Base-by-base conservation (phyloP, 2,329 filamentous ascomycete species). In the Exserohilum rostratum region DNA sequence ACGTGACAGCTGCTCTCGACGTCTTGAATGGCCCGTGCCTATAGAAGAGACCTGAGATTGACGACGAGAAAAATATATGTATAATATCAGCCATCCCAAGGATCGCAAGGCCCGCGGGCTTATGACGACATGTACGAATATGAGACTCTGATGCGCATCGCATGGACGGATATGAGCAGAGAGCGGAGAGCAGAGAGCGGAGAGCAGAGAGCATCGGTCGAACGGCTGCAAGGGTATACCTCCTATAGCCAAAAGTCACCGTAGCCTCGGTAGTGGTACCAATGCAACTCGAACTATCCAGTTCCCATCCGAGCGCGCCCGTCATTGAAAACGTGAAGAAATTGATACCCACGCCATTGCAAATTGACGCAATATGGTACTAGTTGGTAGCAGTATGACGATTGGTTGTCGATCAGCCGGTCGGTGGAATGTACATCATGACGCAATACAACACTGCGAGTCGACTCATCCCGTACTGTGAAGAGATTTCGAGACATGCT, bases 1-100 rank as follows among this genome's bases (percentile, higher is more conserved):
- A 3, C 31, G 12, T 13, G 17, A 53, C 30, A 64, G 61, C 57
- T 43, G 53, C 55, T 10, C 38, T 64, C 13, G 47, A 58, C 46
- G 56, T 62, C 35, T 53, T 64, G 44, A 52, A 56, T 39, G 49
- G 49, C 31, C 46, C 46, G 12, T 59, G 57, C 43, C 25, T 45
- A 31, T 54, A 54, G 33, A n/a, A 30, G 27, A 17, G n/a, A 35
- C 12, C 44, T 12, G 12, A 10, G 13, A 3, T 22, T n/a, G 25
- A 33, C 12, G 15, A 30, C 15, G 9, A 42, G 15, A 12, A 42
- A 30, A 10, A 29, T 11, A 15, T n/a, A 29, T 11, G 10, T n/a
- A 17, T 17, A 10, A 27, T 29, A 30, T 25, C 7, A 25, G 10
- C 18, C 15, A 29, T 29, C 13, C 11, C 10, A 9, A 20, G 11